Base-by-base conservation (phyloP, 768 basidiomycete genomes). In the Tricholoma terreum region DNA sequence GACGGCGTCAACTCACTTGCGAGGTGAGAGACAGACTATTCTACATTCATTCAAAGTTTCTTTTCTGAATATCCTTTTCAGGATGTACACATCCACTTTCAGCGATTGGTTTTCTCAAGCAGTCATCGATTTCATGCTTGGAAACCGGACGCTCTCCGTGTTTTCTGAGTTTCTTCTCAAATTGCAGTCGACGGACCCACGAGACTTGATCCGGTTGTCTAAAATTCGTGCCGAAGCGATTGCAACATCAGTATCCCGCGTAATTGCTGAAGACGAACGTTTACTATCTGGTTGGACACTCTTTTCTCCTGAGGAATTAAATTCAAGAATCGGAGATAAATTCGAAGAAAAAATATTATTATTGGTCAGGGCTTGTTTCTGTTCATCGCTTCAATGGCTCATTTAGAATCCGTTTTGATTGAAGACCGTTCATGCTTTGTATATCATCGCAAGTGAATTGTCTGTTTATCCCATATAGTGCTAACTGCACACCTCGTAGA, bases 61-160 rank as follows among this genome's bases (percentile, higher is more conserved):
- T n/a, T 9, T 51, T 3, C 57, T 43, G 35, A 49, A 11, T 31
- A 35, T 31, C 24, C 33, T 59, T 54, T 33, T n/a, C 53, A 89
- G 91, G 64, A 87, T 93, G 86, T 93, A 87, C 73, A 89, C 89
- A 9, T 87, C 92, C 17, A 89, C 91, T 1, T 93, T 93, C 67
- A 86, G 89, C 62, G 97, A 99, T 72, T 99, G 94, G 89, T 99
- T 98, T 72, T 87, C 83, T 56, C 97, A 99, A 74, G 94, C 95
- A 0, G 93, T 96, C 45, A 94, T 98, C 63, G 91, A 94, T 71
- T 95, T 86, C 65, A 84, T 90, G 78, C 84, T 95, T 51, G 95
- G 94, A 24, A 85, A 94, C 70, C 87, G 95, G 54, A 92, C 89
- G 1, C 68, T 87, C 8, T 80, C 87, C 40, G 93, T 98, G 3